Evolutionary conservation across 2,329 filamentous ascomycete genomes (phyloP).

Genomic region (Colletotrichum sp.): DNA sequence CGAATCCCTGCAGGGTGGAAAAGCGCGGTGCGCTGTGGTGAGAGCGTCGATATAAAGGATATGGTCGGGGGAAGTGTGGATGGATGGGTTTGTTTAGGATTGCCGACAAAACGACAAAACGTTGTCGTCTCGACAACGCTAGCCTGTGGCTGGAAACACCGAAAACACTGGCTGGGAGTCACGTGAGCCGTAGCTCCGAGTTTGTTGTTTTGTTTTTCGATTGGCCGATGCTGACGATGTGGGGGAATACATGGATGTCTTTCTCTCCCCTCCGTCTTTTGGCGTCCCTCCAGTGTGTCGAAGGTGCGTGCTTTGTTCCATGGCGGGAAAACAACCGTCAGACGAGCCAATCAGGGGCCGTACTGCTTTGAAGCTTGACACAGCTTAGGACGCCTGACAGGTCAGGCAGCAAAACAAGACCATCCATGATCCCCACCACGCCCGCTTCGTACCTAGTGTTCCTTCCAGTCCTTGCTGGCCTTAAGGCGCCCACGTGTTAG

Average conservation of each 20-base stretch:
- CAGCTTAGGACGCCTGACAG: background rate
- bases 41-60: constrained; percentile 20
- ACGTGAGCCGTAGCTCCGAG: background rate
- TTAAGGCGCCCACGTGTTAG: background rate
- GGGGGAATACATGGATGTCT: background rate
- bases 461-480: background rate
- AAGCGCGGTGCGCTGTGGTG: constrained; percentile 20
- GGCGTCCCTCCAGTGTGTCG: background rate
- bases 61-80: constrained; percentile 13
- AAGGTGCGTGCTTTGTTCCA: background rate
- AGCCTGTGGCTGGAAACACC: background rate
- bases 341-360: background rate
- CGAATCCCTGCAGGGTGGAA: constrained; percentile 12
- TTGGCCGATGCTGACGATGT: background rate
- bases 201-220: background rate
- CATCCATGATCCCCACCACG: background rate
- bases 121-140: background rate
- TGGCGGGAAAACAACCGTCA: background rate
- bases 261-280: background rate
- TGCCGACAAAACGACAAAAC: background rate
- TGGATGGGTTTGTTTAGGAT: background rate
- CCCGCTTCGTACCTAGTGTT: background rate
- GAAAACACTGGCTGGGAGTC: background rate
- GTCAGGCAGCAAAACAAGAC: constrained; percentile 6
- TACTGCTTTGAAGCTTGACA: background rate